A percentile compares a stretch with the other conserved stretches of the same genome.
These are phyloP conservation scores for Arthroderma sp. DNA, from an alignment of 2,329 filamentous ascomycete species.

Conservation along the genomic window DNA sequence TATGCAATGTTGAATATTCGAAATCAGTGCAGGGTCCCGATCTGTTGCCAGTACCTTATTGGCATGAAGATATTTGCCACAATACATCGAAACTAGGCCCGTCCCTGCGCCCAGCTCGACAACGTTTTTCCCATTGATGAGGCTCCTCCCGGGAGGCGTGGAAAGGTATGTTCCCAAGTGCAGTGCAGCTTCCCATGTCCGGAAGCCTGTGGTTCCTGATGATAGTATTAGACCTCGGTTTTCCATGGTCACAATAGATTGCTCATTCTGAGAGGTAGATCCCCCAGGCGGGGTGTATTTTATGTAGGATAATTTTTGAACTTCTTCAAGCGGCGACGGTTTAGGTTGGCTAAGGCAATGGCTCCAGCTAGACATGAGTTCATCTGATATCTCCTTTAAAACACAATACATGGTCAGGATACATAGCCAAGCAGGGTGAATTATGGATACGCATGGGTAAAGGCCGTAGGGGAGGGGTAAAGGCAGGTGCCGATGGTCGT, in stretches of 20 bases:
- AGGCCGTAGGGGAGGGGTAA: neutral
- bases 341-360: constrained; percentile 50
- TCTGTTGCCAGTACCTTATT: constrained; percentile 47
- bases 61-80: constrained; percentile 44
- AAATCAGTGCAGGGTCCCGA: constrained; percentile 37
- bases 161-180: constrained; percentile 49
- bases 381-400: constrained; percentile 65
- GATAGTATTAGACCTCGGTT: constrained; percentile 44
- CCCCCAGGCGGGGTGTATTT: constrained; percentile 45
- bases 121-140: constrained; percentile 41
- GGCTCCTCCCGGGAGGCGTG: constrained; percentile 28
- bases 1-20: constrained; percentile 26
- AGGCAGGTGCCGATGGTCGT: constrained; percentile 21
- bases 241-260: constrained; percentile 33
- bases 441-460: constrained; percentile 1
- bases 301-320: constrained; percentile 60
- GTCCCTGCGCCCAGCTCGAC: constrained; percentile 56
- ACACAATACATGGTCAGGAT: constrained; percentile 14
- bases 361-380: constrained; percentile 58
- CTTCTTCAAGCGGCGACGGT: constrained; percentile 50
- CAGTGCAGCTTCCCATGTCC: constrained; percentile 58
- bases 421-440: constrained; percentile 6
- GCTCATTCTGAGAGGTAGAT: constrained; percentile 1
- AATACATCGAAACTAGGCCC: constrained; percentile 51
- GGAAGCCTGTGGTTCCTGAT: constrained; percentile 50